Percentiles rank a stretch among this genome's conserved stretches.
These are phyloP conservation scores for Kokia cookei DNA, from an alignment of 441 rosid species.

Conservation along the genomic window DNA sequence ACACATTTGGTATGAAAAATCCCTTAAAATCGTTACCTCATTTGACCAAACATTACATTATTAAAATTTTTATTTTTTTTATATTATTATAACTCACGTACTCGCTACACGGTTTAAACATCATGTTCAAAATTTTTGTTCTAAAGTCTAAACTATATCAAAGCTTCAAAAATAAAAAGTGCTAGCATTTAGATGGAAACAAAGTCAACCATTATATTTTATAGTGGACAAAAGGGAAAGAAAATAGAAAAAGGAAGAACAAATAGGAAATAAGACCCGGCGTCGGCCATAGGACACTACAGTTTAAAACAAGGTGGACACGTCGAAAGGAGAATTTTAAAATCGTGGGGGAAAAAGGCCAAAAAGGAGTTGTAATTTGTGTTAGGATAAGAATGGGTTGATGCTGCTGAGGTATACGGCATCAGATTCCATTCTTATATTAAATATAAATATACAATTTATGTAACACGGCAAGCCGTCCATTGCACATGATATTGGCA, in stretches of 20 bases:
- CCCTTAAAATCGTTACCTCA: no score
- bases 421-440: constrained; percentile 2
- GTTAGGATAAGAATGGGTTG: background rate
- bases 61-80: no score
- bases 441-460: background rate
- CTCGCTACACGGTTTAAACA: no score
- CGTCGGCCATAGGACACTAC: background rate
- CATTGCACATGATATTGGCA: background rate
- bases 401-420: background rate
- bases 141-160: no score
- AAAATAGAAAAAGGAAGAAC: background rate
- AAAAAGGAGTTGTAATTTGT: background rate
- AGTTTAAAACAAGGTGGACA: background rate
- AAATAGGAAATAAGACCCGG: background rate
- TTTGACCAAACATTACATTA: no score
- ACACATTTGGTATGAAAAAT: no score
- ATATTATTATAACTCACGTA: no score
- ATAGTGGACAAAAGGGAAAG: background rate
- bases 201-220: background rate
- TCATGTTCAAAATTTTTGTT: no score
- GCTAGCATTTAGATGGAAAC: background rate
- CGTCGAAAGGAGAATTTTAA: background rate
- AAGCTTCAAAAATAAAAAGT: no score
- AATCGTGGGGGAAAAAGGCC: background rate
- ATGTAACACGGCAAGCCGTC: background rate